Percentiles rank a stretch among this genome's conserved stretches.
These are phyloP conservation scores for Polygonum aviculare DNA, from an alignment of 148 eudicot genomes.

Conservation along the genomic window DNA sequence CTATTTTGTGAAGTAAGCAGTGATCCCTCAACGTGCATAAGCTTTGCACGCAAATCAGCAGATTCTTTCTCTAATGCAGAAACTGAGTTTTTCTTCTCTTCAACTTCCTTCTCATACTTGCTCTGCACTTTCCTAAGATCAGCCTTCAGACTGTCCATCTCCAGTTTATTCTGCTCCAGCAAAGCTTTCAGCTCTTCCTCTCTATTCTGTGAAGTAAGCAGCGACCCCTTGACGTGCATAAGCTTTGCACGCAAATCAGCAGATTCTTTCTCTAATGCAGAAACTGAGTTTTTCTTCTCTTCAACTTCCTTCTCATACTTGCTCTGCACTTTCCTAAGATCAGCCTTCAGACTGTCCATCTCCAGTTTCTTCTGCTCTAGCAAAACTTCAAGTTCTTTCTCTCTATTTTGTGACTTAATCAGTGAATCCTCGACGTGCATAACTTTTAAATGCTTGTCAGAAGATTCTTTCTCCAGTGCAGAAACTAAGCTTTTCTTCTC, in stretches of 20 bases:
- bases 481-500: slow-evolving; percentile 22
- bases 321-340: slow-evolving; percentile 19
- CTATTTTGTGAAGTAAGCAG: slow-evolving; percentile 21
- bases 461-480: slow-evolving; percentile 18
- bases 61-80: slow-evolving; percentile 19
- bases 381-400: slow-evolving; percentile 29
- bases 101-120: slow-evolving; percentile 22
- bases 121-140: slow-evolving; percentile 18
- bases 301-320: slow-evolving; percentile 25
- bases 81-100: slow-evolving; percentile 25
- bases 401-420: slow-evolving; percentile 19
- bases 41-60: slow-evolving; percentile 11
- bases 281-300: slow-evolving; percentile 22
- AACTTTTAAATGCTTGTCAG: slow-evolving; percentile 2
- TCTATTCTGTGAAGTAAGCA: slow-evolving; percentile 22
- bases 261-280: slow-evolving; percentile 18
- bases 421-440: slow-evolving; percentile 2
- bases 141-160: slow-evolving; percentile 24
- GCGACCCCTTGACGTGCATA: neutral
- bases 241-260: slow-evolving; percentile 11
- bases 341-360: slow-evolving; percentile 22
- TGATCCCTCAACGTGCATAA: neutral
- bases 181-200: slow-evolving; percentile 27
- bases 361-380: slow-evolving; percentile 26
- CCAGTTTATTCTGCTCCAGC: slow-evolving; percentile 27